Evolutionary conservation across 805 yeast species (phyloP), one percentile per base, ranked within the genome.

Genomic region (Pichia heedii): DNA sequence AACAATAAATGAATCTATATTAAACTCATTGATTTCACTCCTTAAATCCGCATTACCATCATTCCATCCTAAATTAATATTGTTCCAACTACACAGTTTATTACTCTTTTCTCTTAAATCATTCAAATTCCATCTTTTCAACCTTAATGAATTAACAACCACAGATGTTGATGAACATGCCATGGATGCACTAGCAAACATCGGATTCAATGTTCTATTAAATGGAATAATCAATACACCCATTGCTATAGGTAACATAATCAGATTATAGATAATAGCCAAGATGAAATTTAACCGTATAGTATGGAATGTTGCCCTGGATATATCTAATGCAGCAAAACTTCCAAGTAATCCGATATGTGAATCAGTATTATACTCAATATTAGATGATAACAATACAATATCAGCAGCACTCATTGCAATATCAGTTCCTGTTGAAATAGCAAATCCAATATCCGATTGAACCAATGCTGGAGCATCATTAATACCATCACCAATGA

Each of bases 361-460:
- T n/a, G 44, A 46, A 20, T 47, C 49, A 19, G 3, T 8, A 7
- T 54, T 58, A 3, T 40, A 45, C 8, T 33, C 36, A 5, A 42
- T 12, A 11, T 54, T 51, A 20, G 68, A 66, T 12, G 76, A 73
- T 57, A 85, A 61, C 15, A 93, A 67, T 18, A 93, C 96, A 33
- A 93, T 75, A 61, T 88, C 96, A 0, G 98, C 96, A n/a, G 96
- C 85, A 52, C 89, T 96, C 52, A 93, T 83, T 1, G 98, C 97
- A 52, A 93, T 85, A 55, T 93, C 97, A 0, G 97, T 85, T 5
- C 97, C 96, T 0, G 94, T 76, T 10, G 94, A 81, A 45, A 94
- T 77, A 11, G 97, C 93, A 54, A 94, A 78, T 21, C 98, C 98
- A 18, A 93, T 65, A 51, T 88, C 86, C 1, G 96, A 84, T 44